phyloP scores from a whole-genome alignment of 106 monocot species.

The Allium sativum region DNA sequence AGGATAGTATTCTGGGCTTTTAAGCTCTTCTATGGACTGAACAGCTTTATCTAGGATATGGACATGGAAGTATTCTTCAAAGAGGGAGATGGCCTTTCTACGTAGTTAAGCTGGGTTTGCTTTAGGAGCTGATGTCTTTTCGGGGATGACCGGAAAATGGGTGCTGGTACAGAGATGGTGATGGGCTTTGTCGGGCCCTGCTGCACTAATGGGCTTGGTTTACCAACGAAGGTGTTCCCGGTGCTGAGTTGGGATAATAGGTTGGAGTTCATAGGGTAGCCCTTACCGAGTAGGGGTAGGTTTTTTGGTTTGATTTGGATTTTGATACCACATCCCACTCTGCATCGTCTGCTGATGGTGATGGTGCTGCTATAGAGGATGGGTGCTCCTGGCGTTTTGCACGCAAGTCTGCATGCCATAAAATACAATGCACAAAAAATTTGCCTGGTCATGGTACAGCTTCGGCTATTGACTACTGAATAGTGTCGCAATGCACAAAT shows the following conservation, averaged over 20 bases:
- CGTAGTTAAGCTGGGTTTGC: conserved; percentile 25
- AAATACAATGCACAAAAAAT: no score
- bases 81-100: conserved; percentile 65
- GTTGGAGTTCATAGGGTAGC: conserved; percentile 36
- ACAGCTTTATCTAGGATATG: conserved; percentile 63
- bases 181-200: conserved; percentile 13
- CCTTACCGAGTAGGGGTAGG: conserved; percentile 18
- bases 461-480: no score
- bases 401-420: no score
- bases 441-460: no score
- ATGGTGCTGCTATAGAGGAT: no score
- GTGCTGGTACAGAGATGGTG: conserved; percentile 6
- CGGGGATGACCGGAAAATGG: conserved; percentile 14
- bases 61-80: conserved; percentile 82
- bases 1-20: conserved; percentile 62
- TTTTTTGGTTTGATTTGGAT: conserved; percentile 51
- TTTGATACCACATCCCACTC: conserved; percentile 68
- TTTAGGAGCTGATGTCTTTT: conserved; percentile 12
- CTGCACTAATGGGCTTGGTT: conserved; percentile 59
- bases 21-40: conserved; percentile 75
- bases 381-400: conserved; percentile 98
- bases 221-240: conserved; percentile 44
- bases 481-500: no score
- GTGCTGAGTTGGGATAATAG: conserved; percentile 59
- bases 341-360: conserved; percentile 62